Conservation (phyloP, 176 grass and related monocot genomes). For the Paspalum vaginatum region DNA sequence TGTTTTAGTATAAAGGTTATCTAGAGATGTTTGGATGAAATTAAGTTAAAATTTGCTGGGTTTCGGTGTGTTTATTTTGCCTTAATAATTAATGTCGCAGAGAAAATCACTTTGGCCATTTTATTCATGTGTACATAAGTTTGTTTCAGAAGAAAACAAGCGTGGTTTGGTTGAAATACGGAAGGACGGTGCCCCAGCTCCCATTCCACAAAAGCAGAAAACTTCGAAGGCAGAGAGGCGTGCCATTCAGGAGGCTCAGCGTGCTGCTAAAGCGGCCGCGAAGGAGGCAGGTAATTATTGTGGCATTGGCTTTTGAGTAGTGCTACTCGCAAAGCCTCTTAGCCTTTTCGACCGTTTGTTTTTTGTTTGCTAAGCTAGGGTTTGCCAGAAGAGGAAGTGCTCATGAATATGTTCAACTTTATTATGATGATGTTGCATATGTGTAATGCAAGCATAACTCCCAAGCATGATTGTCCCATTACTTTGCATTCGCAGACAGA, state of each 20-base stretch:
- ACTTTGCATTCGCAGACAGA: conserved; percentile 36
- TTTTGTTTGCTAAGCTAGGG: not conserved
- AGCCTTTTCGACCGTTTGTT: not conserved
- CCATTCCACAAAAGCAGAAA: conserved; percentile 68
- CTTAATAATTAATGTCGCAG: conserved; percentile 4
- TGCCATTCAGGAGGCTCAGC: conserved; percentile 59
- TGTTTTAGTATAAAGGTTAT: not conserved
- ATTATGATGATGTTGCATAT: not conserved
- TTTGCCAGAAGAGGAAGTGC: not conserved
- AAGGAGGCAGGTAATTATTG: conserved; percentile 57
- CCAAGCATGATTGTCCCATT: not conserved
- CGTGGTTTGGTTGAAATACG: conserved; percentile 38
- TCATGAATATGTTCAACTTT: not conserved
- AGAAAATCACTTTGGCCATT: not conserved
- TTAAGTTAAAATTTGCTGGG: not conserved
- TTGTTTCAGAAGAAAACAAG: conserved; percentile 69
- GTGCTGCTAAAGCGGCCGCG: conserved; percentile 61
- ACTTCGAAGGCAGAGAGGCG: conserved; percentile 61
- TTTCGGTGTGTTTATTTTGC: conserved; percentile 15
- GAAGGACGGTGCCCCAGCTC: conserved; percentile 33
- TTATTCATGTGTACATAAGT: conserved; percentile 9
- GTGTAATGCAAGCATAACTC: not conserved
- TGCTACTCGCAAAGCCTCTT: conserved; percentile 7
- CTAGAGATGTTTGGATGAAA: conserved; percentile 3
- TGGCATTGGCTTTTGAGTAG: conserved; percentile 16